A percentile compares a stretch with the other conserved stretches of the same genome.
These are phyloP conservation scores for Populus simonii DNA, from an alignment of 345 rosid genomes.

Conservation along the genomic window DNA sequence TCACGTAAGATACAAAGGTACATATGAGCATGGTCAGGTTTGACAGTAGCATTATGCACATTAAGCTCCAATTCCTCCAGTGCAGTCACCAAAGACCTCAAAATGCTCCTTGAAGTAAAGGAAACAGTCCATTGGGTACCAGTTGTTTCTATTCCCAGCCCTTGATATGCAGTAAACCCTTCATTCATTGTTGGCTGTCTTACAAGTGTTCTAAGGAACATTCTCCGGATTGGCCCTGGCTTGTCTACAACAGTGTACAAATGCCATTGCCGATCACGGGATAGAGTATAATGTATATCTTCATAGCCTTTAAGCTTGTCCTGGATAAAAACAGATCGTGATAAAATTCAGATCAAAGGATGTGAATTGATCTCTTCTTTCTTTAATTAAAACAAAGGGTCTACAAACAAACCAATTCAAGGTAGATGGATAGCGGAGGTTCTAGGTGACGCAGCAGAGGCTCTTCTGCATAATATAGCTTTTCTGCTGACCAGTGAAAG, in stretches of 20 bases:
- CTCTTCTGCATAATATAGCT: slow-evolving; percentile 81
- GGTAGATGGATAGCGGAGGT: slow-evolving; percentile 95
- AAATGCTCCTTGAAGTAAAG: slow-evolving; percentile 74
- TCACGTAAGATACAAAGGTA: slow-evolving; percentile 85
- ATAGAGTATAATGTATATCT: slow-evolving; percentile 67
- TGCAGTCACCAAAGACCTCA: slow-evolving; percentile 82
- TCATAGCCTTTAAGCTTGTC: slow-evolving; percentile 91
- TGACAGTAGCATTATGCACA: slow-evolving; percentile 72
- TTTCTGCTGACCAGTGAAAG: slow-evolving; percentile 87
- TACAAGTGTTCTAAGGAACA: slow-evolving; percentile 94
- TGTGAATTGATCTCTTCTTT: not conserved
- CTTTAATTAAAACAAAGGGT: not conserved
- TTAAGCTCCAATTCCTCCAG: slow-evolving; percentile 98
- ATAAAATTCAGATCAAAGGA: slow-evolving; percentile 18
- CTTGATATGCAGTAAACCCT: slow-evolving; percentile 59
- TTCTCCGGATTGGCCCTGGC: slow-evolving; percentile 71
- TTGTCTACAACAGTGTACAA: slow-evolving; percentile 82
- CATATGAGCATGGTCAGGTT: slow-evolving; percentile 92
- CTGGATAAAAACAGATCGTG: slow-evolving; percentile 39
- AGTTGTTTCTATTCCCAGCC: slow-evolving; percentile 44
- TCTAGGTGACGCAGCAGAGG: slow-evolving; percentile 92
- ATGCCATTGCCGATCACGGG: slow-evolving; percentile 96
- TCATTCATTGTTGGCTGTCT: slow-evolving; percentile 76
- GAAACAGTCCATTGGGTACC: slow-evolving; percentile 48
- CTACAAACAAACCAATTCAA: slow-evolving; percentile 68